Conservation (phyloP, 257 asterid species). For the Sherardia arvensis region DNA sequence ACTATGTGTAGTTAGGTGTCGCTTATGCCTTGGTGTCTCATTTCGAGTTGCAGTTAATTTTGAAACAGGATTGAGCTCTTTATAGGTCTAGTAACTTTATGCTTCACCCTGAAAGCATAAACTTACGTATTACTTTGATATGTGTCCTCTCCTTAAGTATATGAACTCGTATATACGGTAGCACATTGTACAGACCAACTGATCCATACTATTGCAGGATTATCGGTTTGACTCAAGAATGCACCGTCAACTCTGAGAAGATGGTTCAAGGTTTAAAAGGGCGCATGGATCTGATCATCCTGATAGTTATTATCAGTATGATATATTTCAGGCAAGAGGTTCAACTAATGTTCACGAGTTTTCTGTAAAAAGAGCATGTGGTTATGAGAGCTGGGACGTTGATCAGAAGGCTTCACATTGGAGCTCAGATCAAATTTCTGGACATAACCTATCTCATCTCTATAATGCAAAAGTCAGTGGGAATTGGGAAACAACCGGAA, state of each 20-base stretch:
- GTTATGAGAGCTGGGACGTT: conserved; percentile 27
- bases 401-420: conserved; percentile 23
- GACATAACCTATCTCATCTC: no score
- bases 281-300: conserved; percentile 32
- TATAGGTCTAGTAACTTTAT: no score
- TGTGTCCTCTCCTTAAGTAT: no score
- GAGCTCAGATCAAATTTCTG: conserved; percentile 25
- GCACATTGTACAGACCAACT: neutral
- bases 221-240: conserved; percentile 26
- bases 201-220: conserved; percentile 27
- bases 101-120: no score
- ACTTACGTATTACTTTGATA: neutral
- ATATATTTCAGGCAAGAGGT: conserved; percentile 31
- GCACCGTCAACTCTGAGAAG: conserved; percentile 34
- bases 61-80: no score
- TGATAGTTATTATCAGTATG: conserved; percentile 26
- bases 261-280: conserved; percentile 26
- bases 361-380: conserved; percentile 27
- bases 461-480: conserved; percentile 25
- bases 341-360: conserved; percentile 33
- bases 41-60: no score
- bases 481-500: conserved; percentile 16
- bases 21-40: neutral
- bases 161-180: no score
- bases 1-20: neutral